These are phyloP conservation scores for Singerocomus inundabilis DNA, from an alignment of 1,284 basidiomycete species.

Conservation along the genomic window DNA sequence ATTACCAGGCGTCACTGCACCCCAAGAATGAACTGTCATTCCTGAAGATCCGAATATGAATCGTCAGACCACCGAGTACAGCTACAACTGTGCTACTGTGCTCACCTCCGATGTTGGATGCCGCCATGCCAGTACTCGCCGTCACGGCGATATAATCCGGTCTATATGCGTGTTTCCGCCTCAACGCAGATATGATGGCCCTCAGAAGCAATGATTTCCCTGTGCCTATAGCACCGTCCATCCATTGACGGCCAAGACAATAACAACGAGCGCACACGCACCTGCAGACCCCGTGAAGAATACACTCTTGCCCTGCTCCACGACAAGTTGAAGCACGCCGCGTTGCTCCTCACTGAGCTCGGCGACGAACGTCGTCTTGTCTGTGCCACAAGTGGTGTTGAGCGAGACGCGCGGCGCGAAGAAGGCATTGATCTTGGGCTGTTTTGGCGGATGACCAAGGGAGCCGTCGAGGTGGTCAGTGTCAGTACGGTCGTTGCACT, in stretches of 20 bases:
- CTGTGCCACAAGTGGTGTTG: conserved; percentile 27
- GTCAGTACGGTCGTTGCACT: conserved; percentile 32
- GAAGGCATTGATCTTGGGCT: conserved; percentile 43
- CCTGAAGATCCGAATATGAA: conserved; percentile 21
- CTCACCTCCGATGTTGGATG: conserved; percentile 77
- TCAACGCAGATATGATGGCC: conserved; percentile 65
- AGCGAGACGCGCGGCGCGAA: conserved; percentile 44
- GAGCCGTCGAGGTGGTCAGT: conserved; percentile 22
- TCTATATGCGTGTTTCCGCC: conserved; percentile 59
- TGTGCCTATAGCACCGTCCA: conserved; percentile 49
- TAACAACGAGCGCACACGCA: conserved; percentile 20
- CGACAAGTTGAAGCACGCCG: conserved; percentile 43
- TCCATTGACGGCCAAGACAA: too few species aligned
- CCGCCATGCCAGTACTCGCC: conserved; percentile 70
- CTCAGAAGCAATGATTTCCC: conserved; percentile 79
- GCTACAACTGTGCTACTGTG: neutral
- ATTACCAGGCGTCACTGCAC: conserved; percentile 68
- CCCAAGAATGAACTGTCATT: conserved; percentile 79
- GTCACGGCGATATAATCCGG: conserved; percentile 73
- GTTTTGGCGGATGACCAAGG: conserved; percentile 26
- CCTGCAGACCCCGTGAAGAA: conserved; percentile 56
- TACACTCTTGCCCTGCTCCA: conserved; percentile 47
- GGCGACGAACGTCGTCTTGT: conserved; percentile 35
- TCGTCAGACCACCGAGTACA: neutral
- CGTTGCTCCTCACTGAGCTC: conserved; percentile 46